Conservation (phyloP, 192 early-diverging fungal genomes). For the Umbelopsis sp. region DNA sequence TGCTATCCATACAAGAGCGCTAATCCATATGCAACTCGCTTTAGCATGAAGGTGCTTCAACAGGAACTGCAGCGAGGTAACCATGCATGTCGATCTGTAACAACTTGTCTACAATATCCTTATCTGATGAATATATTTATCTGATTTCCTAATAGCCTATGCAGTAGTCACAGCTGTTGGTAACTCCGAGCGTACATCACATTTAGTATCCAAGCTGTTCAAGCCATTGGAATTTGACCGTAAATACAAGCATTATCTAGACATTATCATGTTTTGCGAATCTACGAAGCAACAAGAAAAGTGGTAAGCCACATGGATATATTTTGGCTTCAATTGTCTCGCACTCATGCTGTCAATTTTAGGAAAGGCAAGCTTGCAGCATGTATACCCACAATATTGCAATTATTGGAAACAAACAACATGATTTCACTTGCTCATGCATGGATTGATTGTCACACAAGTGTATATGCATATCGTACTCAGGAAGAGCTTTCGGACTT, state of each 20-base stretch:
- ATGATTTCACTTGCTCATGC: constrained; percentile 13
- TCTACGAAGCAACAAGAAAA: constrained; percentile 23
- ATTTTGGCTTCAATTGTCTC: too few species aligned
- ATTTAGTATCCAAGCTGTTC: constrained; percentile 23
- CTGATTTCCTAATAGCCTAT: background rate
- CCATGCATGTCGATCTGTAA: background rate
- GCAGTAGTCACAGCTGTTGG: background rate
- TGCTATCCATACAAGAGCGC: constrained; percentile 33
- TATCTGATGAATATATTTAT: background rate
- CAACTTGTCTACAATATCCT: too few species aligned
- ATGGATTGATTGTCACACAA: background rate
- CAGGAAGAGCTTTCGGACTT: constrained; percentile 11
- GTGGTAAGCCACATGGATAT: constrained; percentile 12
- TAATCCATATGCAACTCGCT: constrained; percentile 23
- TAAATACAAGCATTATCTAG: constrained; percentile 25
- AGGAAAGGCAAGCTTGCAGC: constrained; percentile 28
- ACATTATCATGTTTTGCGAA: constrained; percentile 14
- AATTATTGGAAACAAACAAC: background rate
- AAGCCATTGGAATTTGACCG: constrained; percentile 6
- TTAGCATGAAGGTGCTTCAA: constrained; percentile 19
- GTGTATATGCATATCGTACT: constrained; percentile 3
- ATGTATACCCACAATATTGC: constrained; percentile 18
- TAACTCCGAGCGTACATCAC: background rate
- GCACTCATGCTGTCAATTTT: background rate
- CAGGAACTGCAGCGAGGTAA: constrained; percentile 32